These are phyloP conservation scores for Musa balbisiana DNA, from an alignment of 202 grass and related monocot genomes.

Conservation along the genomic window DNA sequence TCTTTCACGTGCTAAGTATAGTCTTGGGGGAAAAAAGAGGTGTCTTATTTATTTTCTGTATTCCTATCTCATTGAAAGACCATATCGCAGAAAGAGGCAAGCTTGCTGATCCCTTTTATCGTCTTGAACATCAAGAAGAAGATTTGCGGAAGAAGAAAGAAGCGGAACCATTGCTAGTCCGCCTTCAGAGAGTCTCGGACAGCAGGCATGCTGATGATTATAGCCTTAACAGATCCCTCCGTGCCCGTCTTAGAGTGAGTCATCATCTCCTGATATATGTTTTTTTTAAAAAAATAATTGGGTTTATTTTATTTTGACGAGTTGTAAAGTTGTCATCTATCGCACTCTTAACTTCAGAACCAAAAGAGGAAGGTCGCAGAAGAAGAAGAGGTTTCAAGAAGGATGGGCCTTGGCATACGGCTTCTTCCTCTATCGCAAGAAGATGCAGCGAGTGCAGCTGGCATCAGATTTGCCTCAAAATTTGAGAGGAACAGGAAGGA, in stretches of 20 bases:
- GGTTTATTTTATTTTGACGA: neutral
- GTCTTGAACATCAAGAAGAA: constrained; percentile 87
- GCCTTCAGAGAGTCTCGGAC: constrained; percentile 75
- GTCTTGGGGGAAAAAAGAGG: neutral
- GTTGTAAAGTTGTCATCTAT: neutral
- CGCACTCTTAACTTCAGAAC: constrained; percentile 45
- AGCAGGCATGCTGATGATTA: constrained; percentile 73
- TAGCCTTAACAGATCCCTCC: constrained; percentile 68
- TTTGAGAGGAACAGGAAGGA: constrained; percentile 69
- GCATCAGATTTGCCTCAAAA: constrained; percentile 63
- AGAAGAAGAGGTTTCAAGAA: constrained; percentile 57
- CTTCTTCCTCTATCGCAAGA: constrained; percentile 68
- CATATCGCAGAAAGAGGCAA: constrained; percentile 69
- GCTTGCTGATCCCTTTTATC: constrained; percentile 83
- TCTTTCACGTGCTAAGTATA: neutral
- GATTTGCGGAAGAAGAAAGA: constrained; percentile 97
- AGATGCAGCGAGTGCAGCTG: constrained; percentile 49
- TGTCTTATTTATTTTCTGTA: no score
- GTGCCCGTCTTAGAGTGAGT: constrained; percentile 60
- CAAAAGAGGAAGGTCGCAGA: constrained; percentile 80
- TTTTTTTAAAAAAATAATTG: neutral
- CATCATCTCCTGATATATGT: constrained; percentile 16
- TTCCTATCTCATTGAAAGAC: constrained; percentile 12
- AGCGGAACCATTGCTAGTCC: constrained; percentile 71
- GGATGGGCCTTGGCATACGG: constrained; percentile 65